phyloP scores from a whole-genome alignment of 1,139 yeast species.

The Geotrichum bryndzae region DNA sequence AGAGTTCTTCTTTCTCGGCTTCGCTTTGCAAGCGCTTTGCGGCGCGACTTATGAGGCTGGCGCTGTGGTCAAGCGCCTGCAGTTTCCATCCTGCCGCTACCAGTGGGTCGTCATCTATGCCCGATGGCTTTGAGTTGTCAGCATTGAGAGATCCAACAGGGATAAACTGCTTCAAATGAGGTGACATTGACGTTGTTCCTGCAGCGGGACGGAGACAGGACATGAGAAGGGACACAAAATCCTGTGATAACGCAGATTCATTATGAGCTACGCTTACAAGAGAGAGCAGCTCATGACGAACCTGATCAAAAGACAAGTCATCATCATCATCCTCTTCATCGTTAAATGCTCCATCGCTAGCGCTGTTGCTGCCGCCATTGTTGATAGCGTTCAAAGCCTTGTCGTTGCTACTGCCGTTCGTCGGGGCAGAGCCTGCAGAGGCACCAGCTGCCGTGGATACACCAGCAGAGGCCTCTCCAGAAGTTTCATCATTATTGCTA shows the following conservation, averaged over 20 bases:
- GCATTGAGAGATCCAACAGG: slow-evolving; percentile 78
- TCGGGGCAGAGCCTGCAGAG: slow-evolving; percentile 15
- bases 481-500: slow-evolving; percentile 16
- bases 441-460: slow-evolving; percentile 1
- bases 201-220: slow-evolving; percentile 81
- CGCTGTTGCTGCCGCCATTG: neutral
- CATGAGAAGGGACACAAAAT: slow-evolving; percentile 74
- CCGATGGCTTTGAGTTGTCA: slow-evolving; percentile 40
- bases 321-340: slow-evolving; percentile 19
- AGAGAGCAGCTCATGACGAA: slow-evolving; percentile 51
- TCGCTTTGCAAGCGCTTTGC: slow-evolving; percentile 49
- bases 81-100: slow-evolving; percentile 85
- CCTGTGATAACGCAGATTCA: slow-evolving; percentile 82
- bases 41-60: slow-evolving; percentile 48
- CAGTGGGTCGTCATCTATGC: slow-evolving; percentile 35
- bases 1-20: slow-evolving; percentile 56
- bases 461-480: slow-evolving; percentile 20
- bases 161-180: slow-evolving; percentile 69
- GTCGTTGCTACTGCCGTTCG: slow-evolving; percentile 16
- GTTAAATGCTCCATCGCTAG: slow-evolving; percentile 15
- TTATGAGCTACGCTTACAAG: slow-evolving; percentile 63
- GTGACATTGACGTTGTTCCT: slow-evolving; percentile 83
- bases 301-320: slow-evolving; percentile 43
- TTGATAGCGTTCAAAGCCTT: slow-evolving; percentile 3
- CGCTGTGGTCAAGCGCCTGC: slow-evolving; percentile 56